These are phyloP conservation scores for Penicillium olsonii DNA, from an alignment of 2,329 filamentous ascomycete species.

Conservation along the genomic window DNA sequence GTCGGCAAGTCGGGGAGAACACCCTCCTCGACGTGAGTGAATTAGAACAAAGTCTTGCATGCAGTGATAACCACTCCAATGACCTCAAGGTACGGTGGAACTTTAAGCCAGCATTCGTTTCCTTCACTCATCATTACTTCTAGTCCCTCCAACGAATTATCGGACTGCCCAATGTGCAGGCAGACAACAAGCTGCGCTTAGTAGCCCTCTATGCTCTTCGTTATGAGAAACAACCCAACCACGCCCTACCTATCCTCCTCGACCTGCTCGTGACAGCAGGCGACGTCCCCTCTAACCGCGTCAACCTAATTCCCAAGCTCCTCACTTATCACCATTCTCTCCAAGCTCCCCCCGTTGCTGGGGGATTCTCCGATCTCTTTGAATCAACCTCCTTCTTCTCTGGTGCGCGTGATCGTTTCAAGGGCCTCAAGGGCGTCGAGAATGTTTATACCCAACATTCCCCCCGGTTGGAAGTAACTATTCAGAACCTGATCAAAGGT, in stretches of 20 bases:
- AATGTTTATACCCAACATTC: slow-evolving; percentile 99
- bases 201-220: slow-evolving; percentile 94
- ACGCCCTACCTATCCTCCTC: slow-evolving; percentile 78
- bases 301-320: slow-evolving; percentile 78
- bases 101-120: neutral
- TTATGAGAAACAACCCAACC: slow-evolving; percentile 84
- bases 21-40: slow-evolving; percentile 94
- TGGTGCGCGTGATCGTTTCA: slow-evolving; percentile 82
- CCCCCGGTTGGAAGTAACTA: slow-evolving; percentile 78
- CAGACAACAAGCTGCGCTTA: slow-evolving; percentile 82
- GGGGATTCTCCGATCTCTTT: slow-evolving; percentile 87
- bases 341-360: slow-evolving; percentile 71
- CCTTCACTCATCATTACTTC: slow-evolving; percentile 3
- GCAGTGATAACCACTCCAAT: slow-evolving; percentile 88
- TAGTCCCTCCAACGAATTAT: slow-evolving; percentile 85
- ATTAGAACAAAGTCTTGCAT: slow-evolving; percentile 92
- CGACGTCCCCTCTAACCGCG: slow-evolving; percentile 72
- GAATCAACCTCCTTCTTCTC: slow-evolving; percentile 90
- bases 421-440: slow-evolving; percentile 94
- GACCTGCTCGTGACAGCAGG: slow-evolving; percentile 84
- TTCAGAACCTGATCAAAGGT: slow-evolving; percentile 93
- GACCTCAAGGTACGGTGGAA: slow-evolving; percentile 74
- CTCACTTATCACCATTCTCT: slow-evolving; percentile 84
- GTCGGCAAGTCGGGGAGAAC: slow-evolving; percentile 80
- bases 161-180: slow-evolving; percentile 72